Percentiles rank a stretch among this genome's conserved stretches.
Conservation (phyloP, 192 early-diverging fungal genomes). For the Coemansia sp. region DNA sequence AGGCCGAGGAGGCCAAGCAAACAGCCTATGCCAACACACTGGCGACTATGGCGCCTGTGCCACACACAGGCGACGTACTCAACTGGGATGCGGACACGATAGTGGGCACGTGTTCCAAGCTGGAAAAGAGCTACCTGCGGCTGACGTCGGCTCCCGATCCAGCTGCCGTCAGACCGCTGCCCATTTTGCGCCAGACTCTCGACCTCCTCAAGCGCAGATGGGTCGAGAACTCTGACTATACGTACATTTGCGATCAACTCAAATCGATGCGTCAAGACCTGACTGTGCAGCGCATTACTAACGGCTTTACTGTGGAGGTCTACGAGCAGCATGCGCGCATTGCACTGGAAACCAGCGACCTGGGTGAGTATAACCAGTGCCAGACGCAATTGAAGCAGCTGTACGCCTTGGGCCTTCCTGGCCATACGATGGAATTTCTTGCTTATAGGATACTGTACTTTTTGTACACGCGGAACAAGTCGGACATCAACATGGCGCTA, state of each 20-base stretch:
- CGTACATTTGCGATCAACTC: constrained; percentile 97
- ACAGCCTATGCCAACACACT: constrained; percentile 24
- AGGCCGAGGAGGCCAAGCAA: constrained; percentile 38
- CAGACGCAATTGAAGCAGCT: constrained; percentile 92
- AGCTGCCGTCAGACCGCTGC: constrained; percentile 86
- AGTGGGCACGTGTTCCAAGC: constrained; percentile 78
- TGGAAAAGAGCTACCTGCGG: constrained; percentile 95
- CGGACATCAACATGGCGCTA: constrained; percentile 83
- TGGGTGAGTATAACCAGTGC: constrained; percentile 99
- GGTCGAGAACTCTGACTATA: constrained; percentile 84
- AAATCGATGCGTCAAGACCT: constrained; percentile 96
- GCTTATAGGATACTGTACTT: constrained; percentile 94
- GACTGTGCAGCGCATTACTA: constrained; percentile 92
- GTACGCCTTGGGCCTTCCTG: constrained; percentile 72
- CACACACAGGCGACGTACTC: constrained; percentile 62
- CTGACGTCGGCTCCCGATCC: constrained; percentile 94
- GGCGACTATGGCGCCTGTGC: constrained; percentile 35
- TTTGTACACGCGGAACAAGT: constrained; percentile 82
- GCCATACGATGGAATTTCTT: constrained; percentile 86
- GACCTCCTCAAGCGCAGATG: constrained; percentile 79
- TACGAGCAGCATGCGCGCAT: constrained; percentile 97
- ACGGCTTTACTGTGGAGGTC: constrained; percentile 90
- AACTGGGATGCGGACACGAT: constrained; percentile 85
- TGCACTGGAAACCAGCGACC: constrained; percentile 93
- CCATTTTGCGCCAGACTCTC: constrained; percentile 74